Base-by-base conservation (phyloP, 768 basidiomycete genomes). In the Mycena latifolia region DNA sequence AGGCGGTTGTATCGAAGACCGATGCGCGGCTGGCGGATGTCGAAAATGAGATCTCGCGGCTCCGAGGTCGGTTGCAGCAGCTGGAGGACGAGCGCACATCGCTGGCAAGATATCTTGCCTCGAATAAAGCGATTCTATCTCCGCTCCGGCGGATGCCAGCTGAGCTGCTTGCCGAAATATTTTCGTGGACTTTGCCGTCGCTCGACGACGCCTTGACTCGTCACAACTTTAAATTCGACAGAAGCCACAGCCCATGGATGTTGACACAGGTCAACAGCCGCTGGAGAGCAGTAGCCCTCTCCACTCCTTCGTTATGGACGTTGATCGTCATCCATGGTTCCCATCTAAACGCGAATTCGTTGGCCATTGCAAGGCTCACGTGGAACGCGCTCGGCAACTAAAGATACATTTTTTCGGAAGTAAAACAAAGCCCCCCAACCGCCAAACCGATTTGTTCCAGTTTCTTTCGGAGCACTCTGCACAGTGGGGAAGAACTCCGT, bases 221-320 rank as follows among this genome's bases (percentile, higher is more conserved):
- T 20, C 7, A n/a, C n/a, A n/a, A n/a, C n/a, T n/a, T 5, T 9
- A 3, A 11, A 10, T 55, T 45, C 17, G 14, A 39, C 12, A 17
- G 8, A 15, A 17, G 10, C 8, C 10, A 37, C 15, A 37, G n/a
- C 28, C 47, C 62, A 24, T 64, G 55, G 63, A 6, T 52, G 2
- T 41, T 64, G 41, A 37, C 63, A 3, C 55, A 52, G 1, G n/a
- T 58, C 29, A 31, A 29, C 33, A 35, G 48, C n/a, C 50, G 47
- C 29, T 64, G 63, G 63, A 18, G 62, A n/a, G n/a, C n/a, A n/a
- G n/a, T n/a, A n/a, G n/a, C n/a, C n/a, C n/a, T n/a, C n/a, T n/a
- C n/a, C n/a, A 27, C 28, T 15, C 39, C 54, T 5, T 50, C 55
- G 12, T 20, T 64, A 29, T 52, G 55, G 55, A 52, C 63, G 9